Conservation (phyloP, 768 basidiomycete genomes). For the Russula vinacea region DNA sequence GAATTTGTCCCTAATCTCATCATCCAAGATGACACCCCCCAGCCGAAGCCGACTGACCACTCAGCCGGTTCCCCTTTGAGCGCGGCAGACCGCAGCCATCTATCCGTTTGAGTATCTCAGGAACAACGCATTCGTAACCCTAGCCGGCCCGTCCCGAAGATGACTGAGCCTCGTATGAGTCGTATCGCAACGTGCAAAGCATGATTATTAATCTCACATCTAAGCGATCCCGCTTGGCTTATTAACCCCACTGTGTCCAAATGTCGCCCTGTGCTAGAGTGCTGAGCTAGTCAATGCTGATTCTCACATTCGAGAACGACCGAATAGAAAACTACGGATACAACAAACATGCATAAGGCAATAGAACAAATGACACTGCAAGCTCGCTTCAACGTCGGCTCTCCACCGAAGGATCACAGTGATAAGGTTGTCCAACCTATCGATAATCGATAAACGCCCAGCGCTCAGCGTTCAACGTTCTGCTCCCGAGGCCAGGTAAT, state of each 20-base stretch:
- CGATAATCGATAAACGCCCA: background rate
- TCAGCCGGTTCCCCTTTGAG: background rate
- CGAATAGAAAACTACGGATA: constrained; percentile 16
- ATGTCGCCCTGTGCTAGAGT: background rate
- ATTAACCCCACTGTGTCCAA: background rate
- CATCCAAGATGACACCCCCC: constrained; percentile 6
- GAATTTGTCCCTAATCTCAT: background rate
- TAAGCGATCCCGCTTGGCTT: too few relatives aligned
- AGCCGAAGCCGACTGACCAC: constrained; percentile 16
- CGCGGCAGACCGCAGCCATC: background rate
- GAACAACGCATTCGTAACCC: constrained; percentile 2
- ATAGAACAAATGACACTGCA: background rate
- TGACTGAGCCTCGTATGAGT: constrained; percentile 10
- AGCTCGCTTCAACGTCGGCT: constrained; percentile 20
- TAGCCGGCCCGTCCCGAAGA: background rate
- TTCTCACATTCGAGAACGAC: background rate
- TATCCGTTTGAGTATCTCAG: background rate
- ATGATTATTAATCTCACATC: background rate
- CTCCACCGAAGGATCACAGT: constrained; percentile 18
- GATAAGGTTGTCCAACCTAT: background rate
- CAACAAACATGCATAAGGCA: constrained; percentile 5
- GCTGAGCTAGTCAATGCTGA: background rate
- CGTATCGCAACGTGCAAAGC: background rate
- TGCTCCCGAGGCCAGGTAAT: background rate
- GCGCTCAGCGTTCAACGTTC: background rate